Evolutionary conservation across 768 basidiomycete species (phyloP), one percentile per base, ranked within the genome.

Genomic region (Xerocomellus amylosporus): DNA sequence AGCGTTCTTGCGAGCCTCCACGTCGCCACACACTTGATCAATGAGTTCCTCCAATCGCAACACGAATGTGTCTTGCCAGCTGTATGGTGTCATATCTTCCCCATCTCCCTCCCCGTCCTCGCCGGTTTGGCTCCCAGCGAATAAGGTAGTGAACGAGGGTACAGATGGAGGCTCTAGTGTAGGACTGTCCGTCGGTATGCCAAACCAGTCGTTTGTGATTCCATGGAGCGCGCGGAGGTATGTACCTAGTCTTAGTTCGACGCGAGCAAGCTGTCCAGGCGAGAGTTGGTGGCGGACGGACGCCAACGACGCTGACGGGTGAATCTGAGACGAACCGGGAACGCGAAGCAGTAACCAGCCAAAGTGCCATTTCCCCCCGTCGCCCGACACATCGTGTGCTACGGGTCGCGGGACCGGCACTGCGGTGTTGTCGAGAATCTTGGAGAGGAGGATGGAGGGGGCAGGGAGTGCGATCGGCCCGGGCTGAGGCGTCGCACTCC

Each of bases 171-270:
- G 69, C 6, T 77, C 72, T 8, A 44, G 44, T 12, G 39, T n/a
- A 12, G 58, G 51, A 43, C 55, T 41, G n/a, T 64, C 63, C 28
- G n/a, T 47, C 17, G 84, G 84, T 4, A 75, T 61, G 4, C 88
- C 88, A 59, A 83, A 90, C 83, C 83, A 89, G 63, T 90, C 86
- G 71, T 87, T 88, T 63, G 86, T 84, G n/a, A 87, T 76, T 12
- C 68, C 75, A 62, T 90, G 88, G n/a, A 88, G 72, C 53, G 82
- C 76, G 7, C 79, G 80, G 36, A 90, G 77, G 61, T 81, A 75
- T 33, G 75, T 68, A 8, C 88, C 89, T 2, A 88, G 71, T 49
- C 77, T 73, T n/a, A 86, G 74, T 53, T 89, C 84, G 52, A 89
- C 62, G 19, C 76, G 69, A 4, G 77, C 62, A 4, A 65, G 66